Base-by-base conservation (phyloP, 192 early-diverging fungal genomes). In the Backusella tuberculispora region DNA sequence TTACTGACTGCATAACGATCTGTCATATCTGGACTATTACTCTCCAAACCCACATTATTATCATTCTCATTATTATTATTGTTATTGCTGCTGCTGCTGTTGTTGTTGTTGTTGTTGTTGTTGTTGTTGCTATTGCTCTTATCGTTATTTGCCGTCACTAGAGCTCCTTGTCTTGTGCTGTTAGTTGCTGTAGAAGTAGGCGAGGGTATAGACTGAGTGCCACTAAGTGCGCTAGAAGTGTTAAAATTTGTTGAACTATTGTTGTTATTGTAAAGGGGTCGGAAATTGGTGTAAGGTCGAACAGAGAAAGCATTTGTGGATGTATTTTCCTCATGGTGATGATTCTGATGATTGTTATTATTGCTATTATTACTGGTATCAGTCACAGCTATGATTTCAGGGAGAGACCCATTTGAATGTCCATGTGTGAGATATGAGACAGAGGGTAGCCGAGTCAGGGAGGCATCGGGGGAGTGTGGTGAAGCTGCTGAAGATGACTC, bases 231-330 rank as follows among this genome's bases (percentile, higher is more conserved):
- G 10, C 21, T 42, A 14, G 24, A 42, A n/a, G 34, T 63, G 15
- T 14, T 21, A 15, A 26, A 5, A n/a, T 41, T 29, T 0, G 50
- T 21, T 7, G 60, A 44, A 43, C 41, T 17, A 38, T 19, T 43
- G 8, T 15, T 71, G 24, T 24, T 64, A 15, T 45, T 42, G 40
- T 76, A 70, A 13, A 69, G 47, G 19, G 66, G 64, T 4, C 65
- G 40, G 37, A 69, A 69, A 19, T 75, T 67, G 8, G 66, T 68
- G 19, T 67, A 69, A 46, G 75, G 75, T 5, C 66, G 44, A n/a
- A 64, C 56, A 69, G 68, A 44, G 26, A 24, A 63, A 41, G 69
- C 17, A 45, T 76, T 46, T 17, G 50, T 71, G 8, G 56, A 43
- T 21, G 50, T 29, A 53, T 42, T 34, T 65, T 68, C 44, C 0